Conservation (phyloP, 495 filamentous ascomycete species). For the Rhizodiscina lignyota region DNA sequence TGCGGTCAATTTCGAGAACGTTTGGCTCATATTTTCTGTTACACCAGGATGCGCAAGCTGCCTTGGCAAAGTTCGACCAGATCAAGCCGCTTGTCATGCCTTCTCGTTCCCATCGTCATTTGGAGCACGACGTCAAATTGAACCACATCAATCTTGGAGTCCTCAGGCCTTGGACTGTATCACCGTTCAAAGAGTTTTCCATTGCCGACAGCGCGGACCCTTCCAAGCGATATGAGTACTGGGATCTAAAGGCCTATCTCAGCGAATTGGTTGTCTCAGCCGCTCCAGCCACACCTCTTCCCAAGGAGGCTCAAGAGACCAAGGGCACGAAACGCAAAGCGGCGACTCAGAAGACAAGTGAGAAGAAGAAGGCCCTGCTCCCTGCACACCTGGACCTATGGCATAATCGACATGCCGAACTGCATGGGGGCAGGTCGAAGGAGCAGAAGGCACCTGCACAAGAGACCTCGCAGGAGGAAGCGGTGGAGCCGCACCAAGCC, state of each 20-base stretch:
- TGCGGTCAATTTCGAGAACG: no score
- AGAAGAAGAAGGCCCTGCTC: slow-evolving; percentile 36
- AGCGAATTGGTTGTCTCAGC: slow-evolving; percentile 49
- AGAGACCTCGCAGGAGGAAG: no score
- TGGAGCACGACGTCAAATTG: no score
- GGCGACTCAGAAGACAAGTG: slow-evolving; percentile 23
- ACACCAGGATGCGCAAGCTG: slow-evolving; percentile 62
- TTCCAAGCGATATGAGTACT: slow-evolving; percentile 57
- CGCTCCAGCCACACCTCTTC: slow-evolving; percentile 11
- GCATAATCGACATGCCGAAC: slow-evolving; percentile 71
- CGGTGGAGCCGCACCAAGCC: background rate
- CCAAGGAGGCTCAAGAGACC: slow-evolving; percentile 15
- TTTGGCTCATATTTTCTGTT: no score
- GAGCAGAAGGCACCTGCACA: no score
- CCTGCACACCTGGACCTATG: slow-evolving; percentile 71
- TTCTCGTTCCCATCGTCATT: no score
- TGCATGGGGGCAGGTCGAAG: slow-evolving; percentile 41
- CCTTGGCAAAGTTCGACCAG: slow-evolving; percentile 54
- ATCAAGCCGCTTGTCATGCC: no score
- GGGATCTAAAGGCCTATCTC: slow-evolving; percentile 67
- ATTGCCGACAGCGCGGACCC: slow-evolving; percentile 61
- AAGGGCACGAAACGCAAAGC: slow-evolving; percentile 24
- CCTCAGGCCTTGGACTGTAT: slow-evolving; percentile 59
- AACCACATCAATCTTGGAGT: slow-evolving; percentile 78
- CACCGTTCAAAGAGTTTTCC: slow-evolving; percentile 28